Evolutionary conservation across 2,329 filamentous ascomycete genomes (phyloP).

Genomic region (Cladosporium phlei): DNA sequence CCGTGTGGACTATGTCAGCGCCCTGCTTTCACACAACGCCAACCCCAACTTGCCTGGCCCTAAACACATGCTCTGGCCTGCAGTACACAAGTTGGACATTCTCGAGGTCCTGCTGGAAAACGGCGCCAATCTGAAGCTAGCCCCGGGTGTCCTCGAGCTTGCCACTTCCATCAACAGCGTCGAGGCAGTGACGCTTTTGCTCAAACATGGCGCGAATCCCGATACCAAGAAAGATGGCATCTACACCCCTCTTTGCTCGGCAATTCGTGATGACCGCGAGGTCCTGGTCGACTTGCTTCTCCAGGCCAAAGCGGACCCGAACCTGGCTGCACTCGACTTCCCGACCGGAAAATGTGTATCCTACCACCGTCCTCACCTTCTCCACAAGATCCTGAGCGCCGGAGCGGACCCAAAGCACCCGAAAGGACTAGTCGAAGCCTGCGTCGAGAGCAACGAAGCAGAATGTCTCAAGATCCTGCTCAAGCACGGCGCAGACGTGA

Average conservation of each 20-base stretch:
- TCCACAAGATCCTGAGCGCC: slow-evolving; percentile 56
- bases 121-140: slow-evolving; percentile 55
- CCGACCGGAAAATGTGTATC: slow-evolving; percentile 66
- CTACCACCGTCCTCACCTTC: slow-evolving; percentile 57
- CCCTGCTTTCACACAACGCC: slow-evolving; percentile 55
- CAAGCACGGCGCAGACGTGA: slow-evolving; percentile 55
- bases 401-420: slow-evolving; percentile 57
- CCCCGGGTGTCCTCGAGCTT: slow-evolving; percentile 63
- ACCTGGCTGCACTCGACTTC: slow-evolving; percentile 57
- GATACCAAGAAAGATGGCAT: slow-evolving; percentile 61
- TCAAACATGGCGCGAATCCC: slow-evolving; percentile 56
- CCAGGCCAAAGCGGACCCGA: slow-evolving; percentile 48
- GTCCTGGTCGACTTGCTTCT: slow-evolving; percentile 60
- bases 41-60: slow-evolving; percentile 59
- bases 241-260: slow-evolving; percentile 63
- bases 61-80: slow-evolving; percentile 59
- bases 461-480: slow-evolving; percentile 59
- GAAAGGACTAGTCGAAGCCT: slow-evolving; percentile 62
- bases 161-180: slow-evolving; percentile 60
- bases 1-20: slow-evolving; percentile 53
- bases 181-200: slow-evolving; percentile 56
- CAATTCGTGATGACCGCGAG: slow-evolving; percentile 61
- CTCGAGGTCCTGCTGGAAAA: slow-evolving; percentile 50
- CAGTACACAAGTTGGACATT: slow-evolving; percentile 55
- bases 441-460: slow-evolving; percentile 57